These are phyloP conservation scores for Alternaria sp. DNA, from an alignment of 2,329 filamentous ascomycete species.

Conservation along the genomic window DNA sequence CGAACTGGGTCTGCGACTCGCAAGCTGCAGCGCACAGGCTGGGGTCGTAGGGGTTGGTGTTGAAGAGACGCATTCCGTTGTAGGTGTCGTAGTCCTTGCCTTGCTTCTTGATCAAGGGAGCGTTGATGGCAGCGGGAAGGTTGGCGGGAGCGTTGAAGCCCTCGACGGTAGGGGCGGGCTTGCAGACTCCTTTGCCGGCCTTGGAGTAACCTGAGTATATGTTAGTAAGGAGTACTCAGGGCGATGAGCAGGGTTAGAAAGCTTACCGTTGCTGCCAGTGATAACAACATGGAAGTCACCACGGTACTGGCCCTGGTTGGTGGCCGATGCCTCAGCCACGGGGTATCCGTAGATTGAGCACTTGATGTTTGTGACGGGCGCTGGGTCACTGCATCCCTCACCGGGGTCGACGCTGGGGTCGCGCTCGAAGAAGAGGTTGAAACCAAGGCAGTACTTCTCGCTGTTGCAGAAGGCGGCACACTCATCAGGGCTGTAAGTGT, in stretches of 20 bases:
- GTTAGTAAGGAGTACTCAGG: background rate
- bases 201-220: conserved; percentile 31
- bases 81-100: conserved; percentile 28
- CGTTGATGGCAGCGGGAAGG: conserved; percentile 35
- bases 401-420: conserved; percentile 26
- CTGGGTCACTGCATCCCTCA: conserved; percentile 24
- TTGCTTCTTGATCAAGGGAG: conserved; percentile 21
- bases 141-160: conserved; percentile 26
- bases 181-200: conserved; percentile 3
- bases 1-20: conserved; percentile 44
- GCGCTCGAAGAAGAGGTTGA: conserved; percentile 41
- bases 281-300: conserved; percentile 35
- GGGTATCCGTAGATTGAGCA: conserved; percentile 38
- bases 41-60: conserved; percentile 35
- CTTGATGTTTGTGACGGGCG: conserved; percentile 33
- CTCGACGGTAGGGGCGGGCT: conserved; percentile 3
- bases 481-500: conserved; percentile 19
- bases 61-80: conserved; percentile 38
- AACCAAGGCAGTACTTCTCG: conserved; percentile 33
- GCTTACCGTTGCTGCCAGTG: conserved; percentile 30
- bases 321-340: conserved; percentile 21
- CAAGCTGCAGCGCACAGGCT: conserved; percentile 44
- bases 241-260: background rate
- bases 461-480: conserved; percentile 31
- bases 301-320: conserved; percentile 33